Percentiles rank a stretch among this genome's conserved stretches.
phyloP scores from a whole-genome alignment of 306 rosid genomes.

The Psophocarpus tetragonolobus region DNA sequence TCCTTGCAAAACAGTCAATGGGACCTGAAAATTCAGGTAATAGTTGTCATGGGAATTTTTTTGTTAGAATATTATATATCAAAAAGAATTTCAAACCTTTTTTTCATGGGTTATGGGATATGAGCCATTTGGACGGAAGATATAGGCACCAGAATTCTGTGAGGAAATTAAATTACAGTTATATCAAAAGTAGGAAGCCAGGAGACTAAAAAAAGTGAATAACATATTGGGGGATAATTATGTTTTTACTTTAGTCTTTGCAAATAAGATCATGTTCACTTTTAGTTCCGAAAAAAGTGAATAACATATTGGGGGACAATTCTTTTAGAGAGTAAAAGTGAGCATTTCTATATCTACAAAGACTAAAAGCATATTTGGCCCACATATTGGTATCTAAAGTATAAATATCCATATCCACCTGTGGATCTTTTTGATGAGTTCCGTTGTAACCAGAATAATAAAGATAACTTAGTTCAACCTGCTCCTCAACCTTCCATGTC shows the following conservation, averaged over 20 bases:
- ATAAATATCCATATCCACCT: slow-evolving; percentile 34
- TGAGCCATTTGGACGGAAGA: slow-evolving; percentile 64
- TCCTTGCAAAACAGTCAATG: slow-evolving; percentile 51
- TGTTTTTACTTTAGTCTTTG: background rate
- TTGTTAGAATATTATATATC: background rate
- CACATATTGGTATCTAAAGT: slow-evolving; percentile 2
- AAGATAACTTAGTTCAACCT: slow-evolving; percentile 47
- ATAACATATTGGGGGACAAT: too few species aligned
- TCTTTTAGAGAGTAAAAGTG: background rate
- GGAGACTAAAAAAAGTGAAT: slow-evolving; percentile 25
- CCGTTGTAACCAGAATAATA: slow-evolving; percentile 59
- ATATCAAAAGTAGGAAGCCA: background rate
- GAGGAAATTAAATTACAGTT: slow-evolving; percentile 29
- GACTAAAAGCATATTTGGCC: background rate
- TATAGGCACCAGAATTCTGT: slow-evolving; percentile 60
- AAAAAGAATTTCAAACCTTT: slow-evolving; percentile 44
- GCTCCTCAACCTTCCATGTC: slow-evolving; percentile 51
- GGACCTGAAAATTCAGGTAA: slow-evolving; percentile 41
- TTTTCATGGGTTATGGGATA: slow-evolving; percentile 39
- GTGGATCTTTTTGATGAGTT: slow-evolving; percentile 43
- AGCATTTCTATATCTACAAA: background rate
- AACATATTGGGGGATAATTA: background rate
- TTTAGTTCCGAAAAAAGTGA: background rate
- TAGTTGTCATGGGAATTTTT: background rate
- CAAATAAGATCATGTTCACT: background rate